Evolutionary conservation across 805 yeast species (phyloP).

Genomic region (Kodamaea jinghongensis): DNA sequence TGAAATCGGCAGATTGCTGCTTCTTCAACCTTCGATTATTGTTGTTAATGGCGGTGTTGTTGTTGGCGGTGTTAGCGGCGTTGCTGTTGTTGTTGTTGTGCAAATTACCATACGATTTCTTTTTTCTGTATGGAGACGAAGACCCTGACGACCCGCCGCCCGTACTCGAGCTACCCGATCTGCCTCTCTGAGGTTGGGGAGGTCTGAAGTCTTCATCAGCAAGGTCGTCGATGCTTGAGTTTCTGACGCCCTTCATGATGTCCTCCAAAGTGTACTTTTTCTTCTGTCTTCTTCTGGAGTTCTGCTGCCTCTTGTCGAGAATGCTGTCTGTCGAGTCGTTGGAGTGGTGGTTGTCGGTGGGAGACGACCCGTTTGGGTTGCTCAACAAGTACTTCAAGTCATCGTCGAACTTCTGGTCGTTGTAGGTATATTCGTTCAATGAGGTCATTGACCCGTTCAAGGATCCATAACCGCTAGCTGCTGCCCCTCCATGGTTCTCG

Average conservation of each 20-base stretch:
- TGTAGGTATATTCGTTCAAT: conserved; percentile 1
- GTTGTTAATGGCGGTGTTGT: neutral
- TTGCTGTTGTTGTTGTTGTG: conserved; percentile 1
- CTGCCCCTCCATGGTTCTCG: too few relatives aligned
- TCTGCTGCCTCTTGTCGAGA: conserved; percentile 1
- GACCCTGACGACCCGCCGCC: conserved; percentile 5
- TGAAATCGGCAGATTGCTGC: conserved; percentile 11
- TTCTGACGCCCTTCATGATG: conserved; percentile 26
- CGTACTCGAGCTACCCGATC: conserved; percentile 4
- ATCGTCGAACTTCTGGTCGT: conserved; percentile 22
- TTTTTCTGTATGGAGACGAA: conserved; percentile 5
- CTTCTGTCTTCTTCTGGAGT: conserved; percentile 2
- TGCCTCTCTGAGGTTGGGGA: conserved; percentile 1
- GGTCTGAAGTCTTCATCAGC: conserved; percentile 2
- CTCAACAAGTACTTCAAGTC: conserved; percentile 30
- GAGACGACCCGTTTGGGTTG: conserved; percentile 6
- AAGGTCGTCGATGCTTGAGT: conserved; percentile 2
- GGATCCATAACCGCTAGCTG: neutral
- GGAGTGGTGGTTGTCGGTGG: neutral
- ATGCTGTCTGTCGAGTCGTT: neutral
- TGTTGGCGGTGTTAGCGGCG: neutral
- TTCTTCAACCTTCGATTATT: conserved; percentile 12
- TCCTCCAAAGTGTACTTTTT: conserved; percentile 19
- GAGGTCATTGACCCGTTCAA: conserved; percentile 6
- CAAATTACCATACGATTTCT: conserved; percentile 6